These are phyloP conservation scores for Noccaea caerulescens DNA, from an alignment of 345 rosid genomes.

Conservation along the genomic window DNA sequence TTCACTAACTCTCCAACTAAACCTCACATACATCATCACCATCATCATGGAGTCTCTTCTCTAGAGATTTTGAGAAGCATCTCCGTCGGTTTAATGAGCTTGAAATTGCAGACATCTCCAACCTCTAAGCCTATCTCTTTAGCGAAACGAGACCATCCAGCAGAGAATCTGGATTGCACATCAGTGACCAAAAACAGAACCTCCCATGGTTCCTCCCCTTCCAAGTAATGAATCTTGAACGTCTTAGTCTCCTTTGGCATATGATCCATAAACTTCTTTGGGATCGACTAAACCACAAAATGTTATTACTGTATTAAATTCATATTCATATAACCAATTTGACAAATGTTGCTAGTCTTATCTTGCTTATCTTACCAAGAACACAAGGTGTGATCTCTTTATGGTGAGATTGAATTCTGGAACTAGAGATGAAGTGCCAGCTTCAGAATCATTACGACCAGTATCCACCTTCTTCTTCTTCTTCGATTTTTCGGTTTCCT, in stretches of 20 bases:
- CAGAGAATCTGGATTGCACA: slow-evolving; percentile 37
- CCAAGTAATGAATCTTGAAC: slow-evolving; percentile 29
- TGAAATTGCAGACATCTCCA: slow-evolving; percentile 35
- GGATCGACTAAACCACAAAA: slow-evolving; percentile 25
- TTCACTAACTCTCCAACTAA: slow-evolving; percentile 29
- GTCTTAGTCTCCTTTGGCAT: slow-evolving; percentile 30
- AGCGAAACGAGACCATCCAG: slow-evolving; percentile 39
- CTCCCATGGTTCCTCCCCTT: slow-evolving; percentile 26
- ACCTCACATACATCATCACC: neutral
- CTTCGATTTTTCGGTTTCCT: slow-evolving; percentile 1
- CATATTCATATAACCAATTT: slow-evolving; percentile 1
- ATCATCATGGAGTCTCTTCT: neutral
- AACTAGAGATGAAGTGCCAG: neutral
- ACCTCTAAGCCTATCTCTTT: slow-evolving; percentile 24
- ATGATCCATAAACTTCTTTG: slow-evolving; percentile 35
- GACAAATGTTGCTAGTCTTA: slow-evolving; percentile 6
- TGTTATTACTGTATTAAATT: neutral
- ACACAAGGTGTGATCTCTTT: slow-evolving; percentile 32
- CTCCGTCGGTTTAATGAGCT: slow-evolving; percentile 32
- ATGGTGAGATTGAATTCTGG: slow-evolving; percentile 37
- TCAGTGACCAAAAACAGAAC: slow-evolving; percentile 29
- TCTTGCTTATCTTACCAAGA: slow-evolving; percentile 33
- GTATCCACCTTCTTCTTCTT: slow-evolving; percentile 15
- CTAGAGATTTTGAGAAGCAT: slow-evolving; percentile 32
- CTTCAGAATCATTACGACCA: neutral